A percentile compares a stretch with the other conserved stretches of the same genome.
phyloP scores from a whole-genome alignment of 108 stramenopile species.

The Skeletonema potamos region DNA sequence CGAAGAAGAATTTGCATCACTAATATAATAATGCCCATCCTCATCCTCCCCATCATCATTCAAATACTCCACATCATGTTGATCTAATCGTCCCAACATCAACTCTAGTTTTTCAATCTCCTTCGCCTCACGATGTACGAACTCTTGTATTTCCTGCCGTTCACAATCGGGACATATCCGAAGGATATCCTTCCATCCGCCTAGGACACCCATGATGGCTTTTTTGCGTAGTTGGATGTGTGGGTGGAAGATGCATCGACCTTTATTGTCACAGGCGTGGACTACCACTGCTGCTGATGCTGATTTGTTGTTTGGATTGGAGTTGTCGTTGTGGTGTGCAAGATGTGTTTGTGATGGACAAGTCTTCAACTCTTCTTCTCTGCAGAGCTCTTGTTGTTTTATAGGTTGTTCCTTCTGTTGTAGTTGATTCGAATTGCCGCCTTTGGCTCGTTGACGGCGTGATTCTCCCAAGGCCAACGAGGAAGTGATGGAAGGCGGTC shows the following conservation, averaged over 20 bases:
- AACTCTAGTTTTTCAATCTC: neutral
- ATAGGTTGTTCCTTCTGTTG: too few relatives aligned
- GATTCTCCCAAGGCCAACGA: too few relatives aligned
- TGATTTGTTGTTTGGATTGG: neutral
- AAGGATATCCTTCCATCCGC: slow-evolving; percentile 42
- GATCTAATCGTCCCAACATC: neutral
- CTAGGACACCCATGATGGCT: slow-evolving; percentile 10
- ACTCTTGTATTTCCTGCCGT: slow-evolving; percentile 19
- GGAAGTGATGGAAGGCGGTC: too few relatives aligned
- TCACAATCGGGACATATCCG: slow-evolving; percentile 43
- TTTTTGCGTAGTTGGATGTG: slow-evolving; percentile 45
- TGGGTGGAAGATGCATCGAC: slow-evolving; percentile 38
- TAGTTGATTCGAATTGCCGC: too few relatives aligned
- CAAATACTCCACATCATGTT: neutral
- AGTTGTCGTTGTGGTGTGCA: neutral
- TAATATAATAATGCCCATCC: neutral
- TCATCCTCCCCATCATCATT: neutral
- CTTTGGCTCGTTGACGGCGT: too few relatives aligned
- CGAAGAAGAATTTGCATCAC: too few relatives aligned
- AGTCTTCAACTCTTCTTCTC: too few relatives aligned
- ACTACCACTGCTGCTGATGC: neutral
- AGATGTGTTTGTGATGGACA: too few relatives aligned
- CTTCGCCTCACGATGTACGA: neutral
- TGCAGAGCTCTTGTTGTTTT: too few relatives aligned
- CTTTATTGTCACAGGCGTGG: slow-evolving; percentile 22